Evolutionary conservation across 2,329 filamentous ascomycete genomes (phyloP), one percentile per base, ranked within the genome.

Genomic region (Dothideomycetes sp.): DNA sequence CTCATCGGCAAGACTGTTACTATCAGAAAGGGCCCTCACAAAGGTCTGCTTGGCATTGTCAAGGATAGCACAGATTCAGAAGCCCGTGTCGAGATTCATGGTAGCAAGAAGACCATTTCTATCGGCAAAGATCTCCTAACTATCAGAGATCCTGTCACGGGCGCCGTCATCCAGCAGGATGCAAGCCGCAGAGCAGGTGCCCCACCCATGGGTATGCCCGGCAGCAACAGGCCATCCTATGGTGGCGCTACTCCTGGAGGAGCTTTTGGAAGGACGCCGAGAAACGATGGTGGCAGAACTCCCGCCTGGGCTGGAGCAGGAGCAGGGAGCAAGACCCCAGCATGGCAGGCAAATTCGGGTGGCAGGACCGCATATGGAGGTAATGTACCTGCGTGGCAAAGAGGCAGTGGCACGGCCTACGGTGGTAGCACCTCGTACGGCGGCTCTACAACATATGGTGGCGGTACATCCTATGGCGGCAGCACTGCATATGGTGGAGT

Each of bases 21-120:
- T 37, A 83, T 96, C 54, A 77, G 80, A 42, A 86, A 81, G 56
- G 91, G 91, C 19, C 79, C 82, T 16, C 87, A 89, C 68, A 98
- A 98, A 64, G 89, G 89, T 41, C 71, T 95, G 32, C 69, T 96
- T 31, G 91, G 91, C 51, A 94, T 95, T 49, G 88, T 98, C 51
- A 95, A 94, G 58, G 89, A 96, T 56, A 83, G 89, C 1, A 94
- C 85, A 5, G 88, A 93, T 51, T 76, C 76, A 3, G 77, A 83
- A 53, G 89, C 86, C 19, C 82, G 88, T 47, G 83, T 98, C 31
- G 91, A 98, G 63, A 68, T 98, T 30, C 89, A 96, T 57, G 88
- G 88, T 4, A 94, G 94, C 67, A 85, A 80, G 64, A 96, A 95
- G 69, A 82, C 84, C 12, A 77, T 96, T 45, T 87, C 81, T 5